phyloP scores from a whole-genome alignment of 2,329 filamentous ascomycete species.

The Aspergillus caelatus region DNA sequence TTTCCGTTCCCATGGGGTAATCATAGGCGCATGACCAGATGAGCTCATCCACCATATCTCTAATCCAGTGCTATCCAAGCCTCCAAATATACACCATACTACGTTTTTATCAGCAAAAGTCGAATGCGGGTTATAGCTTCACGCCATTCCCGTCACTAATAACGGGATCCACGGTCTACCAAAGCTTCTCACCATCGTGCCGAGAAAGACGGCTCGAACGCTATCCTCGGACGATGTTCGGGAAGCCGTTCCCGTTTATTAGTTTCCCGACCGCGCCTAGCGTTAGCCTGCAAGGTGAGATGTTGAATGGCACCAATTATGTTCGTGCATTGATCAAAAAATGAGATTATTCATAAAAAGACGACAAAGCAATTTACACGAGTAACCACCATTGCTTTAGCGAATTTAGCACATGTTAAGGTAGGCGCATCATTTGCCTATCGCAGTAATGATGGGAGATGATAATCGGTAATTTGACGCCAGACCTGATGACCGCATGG shows the following conservation, averaged over 20 bases:
- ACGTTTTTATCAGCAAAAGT: background rate
- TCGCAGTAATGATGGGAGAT: background rate
- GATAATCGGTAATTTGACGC: slow-evolving; percentile 3
- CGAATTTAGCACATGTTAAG: background rate
- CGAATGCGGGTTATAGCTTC: slow-evolving; percentile 6
- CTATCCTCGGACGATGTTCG: slow-evolving; percentile 10
- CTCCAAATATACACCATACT: background rate
- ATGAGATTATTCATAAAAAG: background rate
- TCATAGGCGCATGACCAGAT: background rate
- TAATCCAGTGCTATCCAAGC: background rate
- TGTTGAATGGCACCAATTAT: slow-evolving; percentile 9
- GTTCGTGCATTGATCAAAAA: background rate
- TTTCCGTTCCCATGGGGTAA: slow-evolving; percentile 11
- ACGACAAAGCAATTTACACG: background rate
- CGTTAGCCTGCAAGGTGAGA: slow-evolving; percentile 13
- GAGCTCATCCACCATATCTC: background rate
- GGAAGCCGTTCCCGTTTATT: slow-evolving; percentile 13
- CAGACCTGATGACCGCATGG: background rate
- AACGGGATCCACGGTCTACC: slow-evolving; percentile 6
- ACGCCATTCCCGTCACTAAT: slow-evolving; percentile 9
- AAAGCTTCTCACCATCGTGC: slow-evolving; percentile 3
- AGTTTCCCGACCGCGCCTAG: slow-evolving; percentile 13
- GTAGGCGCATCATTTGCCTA: background rate
- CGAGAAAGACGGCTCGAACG: background rate
- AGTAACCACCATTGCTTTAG: slow-evolving; percentile 9